Conservation (phyloP, 2,329 filamentous ascomycete genomes). For the Delphinella strobiligena region DNA sequence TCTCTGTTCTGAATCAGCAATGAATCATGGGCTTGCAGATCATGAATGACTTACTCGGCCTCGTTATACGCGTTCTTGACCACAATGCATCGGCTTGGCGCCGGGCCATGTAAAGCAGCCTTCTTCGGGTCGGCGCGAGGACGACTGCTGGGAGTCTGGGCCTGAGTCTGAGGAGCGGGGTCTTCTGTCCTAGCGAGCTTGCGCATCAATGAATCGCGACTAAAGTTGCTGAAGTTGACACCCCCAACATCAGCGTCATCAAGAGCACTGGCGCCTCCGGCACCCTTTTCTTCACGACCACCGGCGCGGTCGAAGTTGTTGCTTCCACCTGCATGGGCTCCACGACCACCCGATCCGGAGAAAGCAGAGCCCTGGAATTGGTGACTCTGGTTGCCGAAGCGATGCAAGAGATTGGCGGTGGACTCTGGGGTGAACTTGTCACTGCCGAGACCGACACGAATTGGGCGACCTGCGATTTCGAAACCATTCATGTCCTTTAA, state of each 20-base stretch:
- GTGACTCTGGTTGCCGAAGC: constrained; percentile 68
- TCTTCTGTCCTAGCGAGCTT: constrained; percentile 96
- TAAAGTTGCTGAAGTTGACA: constrained; percentile 99
- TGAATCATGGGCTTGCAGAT: neutral
- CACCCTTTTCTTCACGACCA: constrained; percentile 73
- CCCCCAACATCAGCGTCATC: constrained; percentile 96
- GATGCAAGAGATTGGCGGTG: constrained; percentile 82
- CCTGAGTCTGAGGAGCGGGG: constrained; percentile 47
- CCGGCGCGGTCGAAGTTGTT: constrained; percentile 81
- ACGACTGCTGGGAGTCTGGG: constrained; percentile 9
- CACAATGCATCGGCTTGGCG: constrained; percentile 86
- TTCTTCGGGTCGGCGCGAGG: constrained; percentile 46
- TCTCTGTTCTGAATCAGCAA: constrained; percentile 44
- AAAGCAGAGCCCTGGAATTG: constrained; percentile 83
- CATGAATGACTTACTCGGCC: constrained; percentile 59
- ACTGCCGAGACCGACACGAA: constrained; percentile 97
- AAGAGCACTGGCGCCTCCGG: constrained; percentile 81
- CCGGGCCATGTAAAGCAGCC: constrained; percentile 77
- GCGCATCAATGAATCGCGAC: constrained; percentile 94
- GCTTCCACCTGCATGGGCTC: constrained; percentile 62
- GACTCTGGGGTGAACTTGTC: constrained; percentile 99
- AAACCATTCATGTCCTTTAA: constrained; percentile 99
- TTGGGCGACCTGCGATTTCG: constrained; percentile 90
- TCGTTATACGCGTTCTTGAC: constrained; percentile 94
- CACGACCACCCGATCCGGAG: constrained; percentile 79